These are phyloP conservation scores for Termitomyces bulborhizus DNA, from an alignment of 768 basidiomycete genomes.

Conservation along the genomic window DNA sequence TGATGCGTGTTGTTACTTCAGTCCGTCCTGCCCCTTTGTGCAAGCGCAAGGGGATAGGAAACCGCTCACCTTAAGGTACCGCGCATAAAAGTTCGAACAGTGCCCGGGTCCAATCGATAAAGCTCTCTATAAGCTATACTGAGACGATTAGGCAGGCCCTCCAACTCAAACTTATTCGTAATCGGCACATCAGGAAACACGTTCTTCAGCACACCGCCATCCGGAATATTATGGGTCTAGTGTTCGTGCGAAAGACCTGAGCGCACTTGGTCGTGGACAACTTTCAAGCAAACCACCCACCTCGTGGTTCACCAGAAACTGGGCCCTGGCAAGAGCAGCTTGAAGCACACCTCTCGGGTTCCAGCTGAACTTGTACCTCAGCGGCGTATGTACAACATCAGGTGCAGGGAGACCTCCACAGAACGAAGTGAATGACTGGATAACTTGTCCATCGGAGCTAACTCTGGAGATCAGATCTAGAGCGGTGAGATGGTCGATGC, in stretches of 20 bases:
- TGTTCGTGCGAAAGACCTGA: not conserved
- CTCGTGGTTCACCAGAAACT: constrained; percentile 51
- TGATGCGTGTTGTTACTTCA: constrained; percentile 17
- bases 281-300: constrained; percentile 28
- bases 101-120: constrained; percentile 45
- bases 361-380: constrained; percentile 95
- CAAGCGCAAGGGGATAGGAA: not conserved
- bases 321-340: constrained; percentile 71
- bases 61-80: constrained; percentile 70
- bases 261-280: not conserved
- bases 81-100: constrained; percentile 58
- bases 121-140: constrained; percentile 63
- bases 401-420: constrained; percentile 91
- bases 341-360: constrained; percentile 80
- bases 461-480: constrained; percentile 58
- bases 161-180: constrained; percentile 54
- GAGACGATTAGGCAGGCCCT: constrained; percentile 85
- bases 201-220: constrained; percentile 45
- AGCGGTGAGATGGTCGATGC: constrained; percentile 86
- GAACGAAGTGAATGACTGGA: constrained; percentile 80
- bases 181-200: constrained; percentile 67
- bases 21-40: not conserved
- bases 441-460: constrained; percentile 41
- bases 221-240: constrained; percentile 44
- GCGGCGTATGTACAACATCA: constrained; percentile 54